Evolutionary conservation across 495 filamentous ascomycete genomes (phyloP), one percentile per base, ranked within the genome.

Genomic region (Daldinia childiae): DNA sequence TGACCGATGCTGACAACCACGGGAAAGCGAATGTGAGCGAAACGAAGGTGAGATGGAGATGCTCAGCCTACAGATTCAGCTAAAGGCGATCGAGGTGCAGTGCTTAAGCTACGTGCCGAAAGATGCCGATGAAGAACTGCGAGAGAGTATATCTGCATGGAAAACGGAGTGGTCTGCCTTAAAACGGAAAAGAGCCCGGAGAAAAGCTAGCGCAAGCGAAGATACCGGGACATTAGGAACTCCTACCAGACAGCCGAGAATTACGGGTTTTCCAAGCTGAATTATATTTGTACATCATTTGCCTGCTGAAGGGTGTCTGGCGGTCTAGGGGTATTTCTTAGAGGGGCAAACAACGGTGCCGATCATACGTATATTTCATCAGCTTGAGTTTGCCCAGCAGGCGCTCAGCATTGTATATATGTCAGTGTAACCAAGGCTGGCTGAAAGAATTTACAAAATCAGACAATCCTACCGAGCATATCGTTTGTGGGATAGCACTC

Each of bases 31-130:
- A 58, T 74, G 76, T 7, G 76, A 82, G 43, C 76, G 76, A 36
- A 74, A 75, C 29, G 76, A 77, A 67, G 76, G 74, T 62, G 76
- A 81, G 48, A 80, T 79, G 45, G 80, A 87, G 54, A 81, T 88
- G 36, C 79, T 80, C 41, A 84, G 82, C 74, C 80, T 88, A 17
- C 83, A 84, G 27, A 81, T 87, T 51, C 80, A 84, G 68, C 79
- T 88, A 26, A 82, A 85, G 29, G 83, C 85, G 54, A 81, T 88
- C 68, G 83, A 88, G 78, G 81, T 83, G 7, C 81, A 87, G 52
- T 82, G 78, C 58, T 58, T 79, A 26, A 77, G 79, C 63, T 79
- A 81, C 62, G 78, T 83, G 26, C 82, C 79, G 4, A 65, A 76
- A 14, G 77, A 76, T 51, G 74, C 71, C 6, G 82, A 85, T 64